Evolutionary conservation across 2,329 filamentous ascomycete genomes (phyloP), one percentile per base, ranked within the genome.

Genomic region (Pseudocercospora macadamiae): DNA sequence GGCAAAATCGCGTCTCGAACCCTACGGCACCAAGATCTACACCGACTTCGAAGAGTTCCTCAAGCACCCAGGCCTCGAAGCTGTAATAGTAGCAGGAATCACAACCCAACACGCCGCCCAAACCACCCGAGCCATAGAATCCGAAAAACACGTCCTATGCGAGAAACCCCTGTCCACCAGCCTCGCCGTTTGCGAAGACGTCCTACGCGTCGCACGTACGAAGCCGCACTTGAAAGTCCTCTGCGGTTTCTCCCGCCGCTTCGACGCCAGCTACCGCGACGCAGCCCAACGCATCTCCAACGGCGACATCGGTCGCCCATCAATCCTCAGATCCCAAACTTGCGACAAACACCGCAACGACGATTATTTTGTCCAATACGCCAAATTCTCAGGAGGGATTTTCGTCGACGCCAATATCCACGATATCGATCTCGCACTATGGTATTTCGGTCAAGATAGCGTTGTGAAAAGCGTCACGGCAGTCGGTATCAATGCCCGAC

Each of bases 391-490:
- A 1, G 87, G 87, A 30, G 86, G 86, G 19, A 88, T 89, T 70
- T 89, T 89, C 66, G 87, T 89, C 57, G 87, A 89, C 76, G 87
- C 84, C 75, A 85, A 83, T 52, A 85, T 89, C 68, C 87, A 89
- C 76, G 87, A 89, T 66, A 89, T 89, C 65, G 85, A 87, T 62
- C 79, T 88, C 2, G 79, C 84, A 0, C 75, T 87, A 1, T 88
- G 85, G 84, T 87, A 83, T 76, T 86, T 87, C 67, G 83, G 83
- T 8, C 73, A 81, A 47, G 78, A 82, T 47, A 77, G 75, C 37
- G 71, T 77, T 12, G 78, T 86, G 62, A 87, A 86, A 73, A 80
- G 76, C 48, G 82, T 85, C 7, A 77, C 78, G 0, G 83, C 83
- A 0, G 73, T 82, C 2, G 85, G 85, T 8, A 82, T 86, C 64